Evolutionary conservation across 768 basidiomycete genomes (phyloP), one percentile per base, ranked within the genome.

Genomic region (Suillus hirtellus): DNA sequence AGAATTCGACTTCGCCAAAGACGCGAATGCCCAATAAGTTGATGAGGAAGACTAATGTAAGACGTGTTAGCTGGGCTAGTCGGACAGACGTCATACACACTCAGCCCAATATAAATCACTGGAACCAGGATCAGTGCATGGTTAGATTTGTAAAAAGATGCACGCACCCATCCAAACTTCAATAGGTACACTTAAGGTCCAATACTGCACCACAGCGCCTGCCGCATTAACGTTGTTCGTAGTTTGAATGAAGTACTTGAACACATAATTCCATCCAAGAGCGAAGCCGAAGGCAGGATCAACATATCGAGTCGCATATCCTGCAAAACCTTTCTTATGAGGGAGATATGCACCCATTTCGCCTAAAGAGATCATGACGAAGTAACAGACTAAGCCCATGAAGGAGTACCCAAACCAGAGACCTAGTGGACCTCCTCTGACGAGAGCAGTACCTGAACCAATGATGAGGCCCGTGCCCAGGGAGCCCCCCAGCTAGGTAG

Each of bases 241-340:
- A 12, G 87, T 88, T 38, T 87, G 86, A 60, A 89, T 82, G 15
- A 88, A 73, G 79, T 87, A 79, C 81, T 86, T 86, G 64, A 82
- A 70, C 49, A 88, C 74, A 69, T 88, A 87, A 70, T 87, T 88
- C 47, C 52, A 64, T 55, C 59, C 65, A 49, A 66, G 68, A 17
- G 85, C 87, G 71, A 89, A 89, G 44, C 86, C 87, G 52, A 88
- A 79, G 24, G 87, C 86, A 59, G 88, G 87, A 71, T 89, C 88
- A 24, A 85, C 83, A 67, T 87, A 87, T 55, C 88, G 83, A 2
- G 86, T 83, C 0, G 86, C 86, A 68, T 87, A 87, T 2, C 86
- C 86, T 60, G 73, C 67, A 65, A 77, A 81, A 3, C 84, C 86
- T 65, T 85, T 85, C 72, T 88, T 87, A 73, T 86, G 84, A 17